phyloP scores from a whole-genome alignment of 495 filamentous ascomycete species.

The Penicillium angulare region DNA sequence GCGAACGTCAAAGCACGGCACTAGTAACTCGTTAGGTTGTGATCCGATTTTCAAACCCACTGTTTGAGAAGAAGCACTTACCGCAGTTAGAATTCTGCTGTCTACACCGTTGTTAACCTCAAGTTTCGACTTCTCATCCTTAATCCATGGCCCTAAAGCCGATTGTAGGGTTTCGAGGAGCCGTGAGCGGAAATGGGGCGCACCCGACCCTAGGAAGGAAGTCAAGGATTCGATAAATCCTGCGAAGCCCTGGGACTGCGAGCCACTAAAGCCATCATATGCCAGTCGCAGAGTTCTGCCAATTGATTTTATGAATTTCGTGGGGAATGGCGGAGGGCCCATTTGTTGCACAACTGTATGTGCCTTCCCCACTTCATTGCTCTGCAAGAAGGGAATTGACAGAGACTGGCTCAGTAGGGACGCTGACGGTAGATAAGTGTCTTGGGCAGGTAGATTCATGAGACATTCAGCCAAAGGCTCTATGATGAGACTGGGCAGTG shows the following conservation, averaged over 20 bases:
- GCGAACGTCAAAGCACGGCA: slow-evolving; percentile 36
- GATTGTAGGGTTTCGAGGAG: slow-evolving; percentile 33
- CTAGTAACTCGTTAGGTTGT: slow-evolving; percentile 26
- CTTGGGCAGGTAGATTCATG: slow-evolving; percentile 13
- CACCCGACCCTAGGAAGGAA: slow-evolving; percentile 38
- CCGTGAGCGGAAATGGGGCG: slow-evolving; percentile 26
- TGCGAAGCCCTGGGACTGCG: slow-evolving; percentile 22
- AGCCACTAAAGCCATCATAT: slow-evolving; percentile 29
- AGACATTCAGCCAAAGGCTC: slow-evolving; percentile 66
- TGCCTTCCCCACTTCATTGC: slow-evolving; percentile 7
- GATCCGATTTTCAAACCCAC: neutral
- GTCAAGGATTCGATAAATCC: slow-evolving; percentile 41
- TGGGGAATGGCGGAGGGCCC: slow-evolving; percentile 18
- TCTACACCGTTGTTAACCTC: slow-evolving; percentile 28
- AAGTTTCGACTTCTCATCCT: slow-evolving; percentile 31
- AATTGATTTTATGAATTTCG: slow-evolving; percentile 26
- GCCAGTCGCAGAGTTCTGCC: slow-evolving; percentile 26
- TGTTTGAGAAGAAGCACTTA: slow-evolving; percentile 24
- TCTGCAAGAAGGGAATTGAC: slow-evolving; percentile 32
- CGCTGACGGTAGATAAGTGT: slow-evolving; percentile 28
- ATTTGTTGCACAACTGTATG: neutral
- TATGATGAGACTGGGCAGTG: slow-evolving; percentile 58
- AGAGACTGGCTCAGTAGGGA: slow-evolving; percentile 36
- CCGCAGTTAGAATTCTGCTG: slow-evolving; percentile 38
- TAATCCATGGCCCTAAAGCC: slow-evolving; percentile 32